These are phyloP conservation scores for Candolleomyces eurysporus DNA, from an alignment of 768 basidiomycete species.

Conservation along the genomic window DNA sequence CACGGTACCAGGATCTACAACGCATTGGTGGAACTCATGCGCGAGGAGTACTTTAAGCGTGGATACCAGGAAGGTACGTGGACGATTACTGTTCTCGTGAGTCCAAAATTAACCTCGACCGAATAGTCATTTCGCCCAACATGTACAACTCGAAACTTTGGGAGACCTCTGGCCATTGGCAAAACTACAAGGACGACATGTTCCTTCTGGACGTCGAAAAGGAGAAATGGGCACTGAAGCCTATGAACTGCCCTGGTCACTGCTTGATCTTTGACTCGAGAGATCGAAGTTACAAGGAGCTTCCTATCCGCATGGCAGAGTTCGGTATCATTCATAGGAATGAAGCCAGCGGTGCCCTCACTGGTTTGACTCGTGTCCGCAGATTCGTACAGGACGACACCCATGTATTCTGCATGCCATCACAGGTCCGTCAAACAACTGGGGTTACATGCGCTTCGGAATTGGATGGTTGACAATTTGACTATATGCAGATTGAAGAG, in stretches of 20 bases:
- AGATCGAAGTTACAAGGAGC: constrained; percentile 91
- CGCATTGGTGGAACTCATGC: constrained; percentile 84
- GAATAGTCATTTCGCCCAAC: constrained; percentile 90
- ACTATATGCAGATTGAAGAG: constrained; percentile 61
- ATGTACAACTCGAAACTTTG: constrained; percentile 96
- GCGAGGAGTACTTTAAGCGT: constrained; percentile 94
- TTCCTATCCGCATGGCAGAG: constrained; percentile 97
- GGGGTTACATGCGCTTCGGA: background rate
- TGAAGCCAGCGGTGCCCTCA: constrained; percentile 92
- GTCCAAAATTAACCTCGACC: background rate
- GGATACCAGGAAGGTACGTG: constrained; percentile 87
- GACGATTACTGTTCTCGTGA: background rate
- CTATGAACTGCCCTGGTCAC: constrained; percentile 99
- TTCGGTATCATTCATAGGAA: constrained; percentile 98
- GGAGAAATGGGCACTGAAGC: constrained; percentile 93
- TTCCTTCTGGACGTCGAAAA: constrained; percentile 93
- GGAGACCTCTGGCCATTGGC: constrained; percentile 98
- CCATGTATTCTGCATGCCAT: constrained; percentile 96
- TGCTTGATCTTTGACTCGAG: constrained; percentile 93
- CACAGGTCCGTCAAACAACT: constrained; percentile 52
- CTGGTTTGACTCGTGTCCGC: constrained; percentile 89
- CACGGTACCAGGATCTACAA: constrained; percentile 98
- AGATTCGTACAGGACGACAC: constrained; percentile 98
- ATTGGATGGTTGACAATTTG: constrained; percentile 2
- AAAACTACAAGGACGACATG: constrained; percentile 98